phyloP scores from a whole-genome alignment of 2,329 filamentous ascomycete genomes.

The Ophiocordyceps camponoti-saundersi region DNA sequence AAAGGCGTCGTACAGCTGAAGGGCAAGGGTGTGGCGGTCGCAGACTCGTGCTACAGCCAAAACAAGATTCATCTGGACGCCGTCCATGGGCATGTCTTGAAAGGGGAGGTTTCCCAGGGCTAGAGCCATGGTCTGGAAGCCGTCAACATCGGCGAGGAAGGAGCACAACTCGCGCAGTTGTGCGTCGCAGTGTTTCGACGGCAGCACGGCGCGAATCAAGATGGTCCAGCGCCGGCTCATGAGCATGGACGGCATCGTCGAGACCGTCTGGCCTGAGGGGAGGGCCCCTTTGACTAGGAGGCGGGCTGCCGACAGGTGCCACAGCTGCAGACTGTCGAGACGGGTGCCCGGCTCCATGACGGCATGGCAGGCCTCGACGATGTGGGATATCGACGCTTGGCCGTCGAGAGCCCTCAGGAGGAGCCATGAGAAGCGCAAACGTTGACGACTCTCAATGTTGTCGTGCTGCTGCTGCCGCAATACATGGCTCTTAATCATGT shows the following conservation, averaged over 20 bases:
- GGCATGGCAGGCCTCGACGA: conserved; percentile 3
- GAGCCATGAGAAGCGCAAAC: conserved; percentile 8
- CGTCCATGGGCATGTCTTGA: conserved; percentile 1
- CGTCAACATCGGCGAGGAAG: conserved; percentile 3
- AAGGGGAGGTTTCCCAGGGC: conserved; percentile 2
- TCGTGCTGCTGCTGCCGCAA: conserved; percentile 1
- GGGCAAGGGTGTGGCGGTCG: conserved; percentile 10
- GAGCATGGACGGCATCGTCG: not conserved
- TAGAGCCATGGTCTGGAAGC: conserved; percentile 3
- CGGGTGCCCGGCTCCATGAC: not conserved
- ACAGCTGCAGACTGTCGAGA: conserved; percentile 6
- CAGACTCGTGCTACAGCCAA: conserved; percentile 5
- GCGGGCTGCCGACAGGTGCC: conserved; percentile 7
- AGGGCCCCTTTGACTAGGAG: conserved; percentile 3
- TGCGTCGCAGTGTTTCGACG: not conserved
- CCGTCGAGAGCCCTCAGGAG: conserved; percentile 6
- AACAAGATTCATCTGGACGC: not conserved
- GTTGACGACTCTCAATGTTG: conserved; percentile 1
- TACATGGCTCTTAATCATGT: conserved; percentile 3
- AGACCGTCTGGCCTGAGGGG: not conserved
- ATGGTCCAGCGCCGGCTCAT: conserved; percentile 6
- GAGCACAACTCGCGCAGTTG: conserved; percentile 4
- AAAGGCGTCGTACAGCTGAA: conserved; percentile 8
- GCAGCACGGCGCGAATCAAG: conserved; percentile 4
- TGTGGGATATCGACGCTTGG: conserved; percentile 2